These are phyloP conservation scores for Gaultheria prostrata DNA, from an alignment of 148 eudicot species.

Conservation along the genomic window DNA sequence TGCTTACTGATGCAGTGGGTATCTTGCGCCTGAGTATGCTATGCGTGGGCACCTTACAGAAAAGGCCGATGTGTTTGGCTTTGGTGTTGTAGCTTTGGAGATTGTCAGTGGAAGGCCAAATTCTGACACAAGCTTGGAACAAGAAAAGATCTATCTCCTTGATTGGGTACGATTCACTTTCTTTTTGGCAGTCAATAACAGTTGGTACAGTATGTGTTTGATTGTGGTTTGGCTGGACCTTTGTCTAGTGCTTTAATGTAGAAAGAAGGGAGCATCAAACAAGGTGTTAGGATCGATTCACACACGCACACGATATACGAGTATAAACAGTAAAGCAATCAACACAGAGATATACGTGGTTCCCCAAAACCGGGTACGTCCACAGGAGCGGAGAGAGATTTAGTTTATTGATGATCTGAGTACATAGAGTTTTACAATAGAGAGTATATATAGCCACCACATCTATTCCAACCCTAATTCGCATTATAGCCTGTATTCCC, in stretches of 20 bases:
- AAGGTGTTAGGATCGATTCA: too few species aligned
- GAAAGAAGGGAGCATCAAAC: too few species aligned
- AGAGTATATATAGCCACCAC: too few species aligned
- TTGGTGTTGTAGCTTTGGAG: conserved; percentile 84
- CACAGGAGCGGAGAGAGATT: too few species aligned
- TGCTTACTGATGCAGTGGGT: conserved; percentile 50
- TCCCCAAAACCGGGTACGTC: too few species aligned
- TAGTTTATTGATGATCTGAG: too few species aligned
- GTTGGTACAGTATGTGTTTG: background rate
- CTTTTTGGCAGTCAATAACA: background rate
- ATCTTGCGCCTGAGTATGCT: conserved; percentile 94
- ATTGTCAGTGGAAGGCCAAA: conserved; percentile 79
- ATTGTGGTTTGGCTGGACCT: background rate
- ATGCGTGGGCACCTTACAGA: conserved; percentile 92
- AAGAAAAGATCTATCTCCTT: conserved; percentile 66
- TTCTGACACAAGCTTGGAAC: conserved; percentile 48
- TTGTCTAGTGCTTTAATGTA: background rate
- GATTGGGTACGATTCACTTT: conserved; percentile 61
- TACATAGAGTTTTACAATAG: too few species aligned
- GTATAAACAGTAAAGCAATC: too few species aligned
- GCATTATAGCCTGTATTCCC: too few species aligned
- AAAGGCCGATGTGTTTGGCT: conserved; percentile 89
- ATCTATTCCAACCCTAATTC: too few species aligned
- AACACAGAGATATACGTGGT: too few species aligned
- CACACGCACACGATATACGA: too few species aligned